Conservation (phyloP, 2,329 filamentous ascomycete genomes). For the Fonsecaea pugnacius region DNA sequence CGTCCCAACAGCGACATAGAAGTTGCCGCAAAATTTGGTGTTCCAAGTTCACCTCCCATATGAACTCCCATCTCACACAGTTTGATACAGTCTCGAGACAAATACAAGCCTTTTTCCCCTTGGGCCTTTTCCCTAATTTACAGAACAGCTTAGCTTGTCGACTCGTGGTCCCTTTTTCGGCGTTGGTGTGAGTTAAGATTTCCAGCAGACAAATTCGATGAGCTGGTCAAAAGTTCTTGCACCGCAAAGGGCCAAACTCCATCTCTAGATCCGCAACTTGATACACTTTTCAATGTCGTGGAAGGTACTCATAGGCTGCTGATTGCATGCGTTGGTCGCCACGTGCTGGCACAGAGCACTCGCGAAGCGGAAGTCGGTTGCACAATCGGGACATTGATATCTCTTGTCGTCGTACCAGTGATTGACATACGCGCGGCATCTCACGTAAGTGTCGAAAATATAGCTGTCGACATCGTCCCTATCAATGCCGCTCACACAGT, state of each 20-base stretch:
- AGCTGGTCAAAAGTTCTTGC: not conserved
- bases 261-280: not conserved
- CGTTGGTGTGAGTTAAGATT: not conserved
- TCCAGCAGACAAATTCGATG: not conserved
- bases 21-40: no score
- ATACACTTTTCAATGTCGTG: constrained; percentile 7
- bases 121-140: no score
- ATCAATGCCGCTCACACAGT: constrained; percentile 27
- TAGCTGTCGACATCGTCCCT: constrained; percentile 22
- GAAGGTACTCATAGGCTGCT: not conserved
- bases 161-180: no score
- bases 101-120: no score
- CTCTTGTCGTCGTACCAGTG: constrained; percentile 5
- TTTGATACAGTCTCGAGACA: no score
- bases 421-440: not conserved
- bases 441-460: constrained; percentile 17
- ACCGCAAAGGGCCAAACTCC: not conserved
- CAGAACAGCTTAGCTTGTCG: no score
- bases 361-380: constrained; percentile 24
- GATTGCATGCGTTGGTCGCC: constrained; percentile 27
- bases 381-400: constrained; percentile 35
- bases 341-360: constrained; percentile 38
- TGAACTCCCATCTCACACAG: no score
- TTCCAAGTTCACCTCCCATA: no score
- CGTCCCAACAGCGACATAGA: no score